Evolutionary conservation across 441 rosid species (phyloP).

Genomic region (Pelargonium citronellum): DNA sequence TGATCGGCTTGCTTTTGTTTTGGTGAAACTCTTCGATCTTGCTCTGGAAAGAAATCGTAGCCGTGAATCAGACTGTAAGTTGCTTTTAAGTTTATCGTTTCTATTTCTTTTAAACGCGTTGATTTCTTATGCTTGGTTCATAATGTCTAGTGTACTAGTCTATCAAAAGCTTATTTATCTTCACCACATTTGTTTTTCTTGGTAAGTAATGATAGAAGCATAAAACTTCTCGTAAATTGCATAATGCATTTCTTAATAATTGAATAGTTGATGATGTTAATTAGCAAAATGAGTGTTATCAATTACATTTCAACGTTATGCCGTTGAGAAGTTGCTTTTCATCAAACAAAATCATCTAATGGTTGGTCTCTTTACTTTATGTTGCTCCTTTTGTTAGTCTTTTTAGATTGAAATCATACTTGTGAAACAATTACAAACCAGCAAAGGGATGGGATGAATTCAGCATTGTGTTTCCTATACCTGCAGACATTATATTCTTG

Average conservation of each 20-base stretch:
- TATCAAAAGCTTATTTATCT: neutral
- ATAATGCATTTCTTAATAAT: too few relatives aligned
- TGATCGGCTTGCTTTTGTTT: constrained; percentile 79
- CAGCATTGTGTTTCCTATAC: neutral
- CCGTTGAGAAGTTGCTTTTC: neutral
- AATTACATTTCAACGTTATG: too few relatives aligned
- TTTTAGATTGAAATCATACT: neutral
- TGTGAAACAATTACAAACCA: neutral
- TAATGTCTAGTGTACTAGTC: neutral
- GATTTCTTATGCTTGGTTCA: neutral
- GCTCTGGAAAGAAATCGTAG: constrained; percentile 70
- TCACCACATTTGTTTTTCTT: too few relatives aligned
- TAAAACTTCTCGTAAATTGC: too few relatives aligned
- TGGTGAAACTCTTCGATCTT: constrained; percentile 76
- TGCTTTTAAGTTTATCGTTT: constrained; percentile 5
- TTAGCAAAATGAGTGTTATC: too few relatives aligned
- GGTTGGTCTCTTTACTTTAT: neutral
- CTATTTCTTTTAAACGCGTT: neutral
- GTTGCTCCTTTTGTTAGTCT: neutral
- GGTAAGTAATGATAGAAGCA: too few relatives aligned
- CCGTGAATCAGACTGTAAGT: constrained; percentile 64
- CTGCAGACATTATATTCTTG: too few relatives aligned
- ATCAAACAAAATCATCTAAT: neutral
- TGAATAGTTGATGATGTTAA: too few relatives aligned
- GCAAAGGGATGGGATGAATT: neutral